A percentile compares a stretch with the other conserved stretches of the same genome.
phyloP scores from a whole-genome alignment of 2,329 filamentous ascomycete genomes.

The Diaporthe vaccinii region DNA sequence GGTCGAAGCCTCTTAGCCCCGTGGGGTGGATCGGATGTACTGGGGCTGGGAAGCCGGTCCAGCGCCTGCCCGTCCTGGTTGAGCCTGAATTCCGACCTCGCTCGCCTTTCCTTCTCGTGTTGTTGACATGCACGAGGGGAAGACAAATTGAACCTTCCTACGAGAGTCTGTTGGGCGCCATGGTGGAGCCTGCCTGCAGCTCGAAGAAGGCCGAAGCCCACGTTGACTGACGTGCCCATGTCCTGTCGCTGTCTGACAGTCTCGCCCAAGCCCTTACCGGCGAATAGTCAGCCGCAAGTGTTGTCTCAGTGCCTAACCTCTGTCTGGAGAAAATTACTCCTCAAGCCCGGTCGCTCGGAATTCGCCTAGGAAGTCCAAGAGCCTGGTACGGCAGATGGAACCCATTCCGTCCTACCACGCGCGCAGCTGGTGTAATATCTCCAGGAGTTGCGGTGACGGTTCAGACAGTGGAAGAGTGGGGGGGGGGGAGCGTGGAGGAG shows the following conservation, averaged over 20 bases:
- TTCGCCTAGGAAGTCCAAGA: background rate
- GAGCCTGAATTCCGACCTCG: conserved; percentile 19
- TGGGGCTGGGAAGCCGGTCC: background rate
- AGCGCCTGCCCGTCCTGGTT: background rate
- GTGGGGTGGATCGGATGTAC: conserved; percentile 28
- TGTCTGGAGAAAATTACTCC: background rate
- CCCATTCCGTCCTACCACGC: background rate
- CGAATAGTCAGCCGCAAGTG: conserved; percentile 10
- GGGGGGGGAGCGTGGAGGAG: background rate
- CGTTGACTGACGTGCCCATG: background rate
- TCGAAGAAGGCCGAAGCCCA: background rate
- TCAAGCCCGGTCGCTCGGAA: background rate
- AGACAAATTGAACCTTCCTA: background rate
- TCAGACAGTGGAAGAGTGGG: background rate
- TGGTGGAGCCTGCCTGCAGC: background rate
- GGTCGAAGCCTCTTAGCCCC: conserved; percentile 35
- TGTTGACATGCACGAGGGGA: background rate
- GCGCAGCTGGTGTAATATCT: background rate
- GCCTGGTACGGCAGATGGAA: background rate
- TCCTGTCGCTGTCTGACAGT: background rate
- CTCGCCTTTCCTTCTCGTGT: background rate
- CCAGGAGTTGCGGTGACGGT: conserved; percentile 33
- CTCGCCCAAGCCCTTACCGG: conserved; percentile 1
- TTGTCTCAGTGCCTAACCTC: conserved; percentile 6
- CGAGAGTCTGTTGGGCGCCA: background rate